phyloP scores from a whole-genome alignment of 148 eudicot genomes.

The Drosera capensis region DNA sequence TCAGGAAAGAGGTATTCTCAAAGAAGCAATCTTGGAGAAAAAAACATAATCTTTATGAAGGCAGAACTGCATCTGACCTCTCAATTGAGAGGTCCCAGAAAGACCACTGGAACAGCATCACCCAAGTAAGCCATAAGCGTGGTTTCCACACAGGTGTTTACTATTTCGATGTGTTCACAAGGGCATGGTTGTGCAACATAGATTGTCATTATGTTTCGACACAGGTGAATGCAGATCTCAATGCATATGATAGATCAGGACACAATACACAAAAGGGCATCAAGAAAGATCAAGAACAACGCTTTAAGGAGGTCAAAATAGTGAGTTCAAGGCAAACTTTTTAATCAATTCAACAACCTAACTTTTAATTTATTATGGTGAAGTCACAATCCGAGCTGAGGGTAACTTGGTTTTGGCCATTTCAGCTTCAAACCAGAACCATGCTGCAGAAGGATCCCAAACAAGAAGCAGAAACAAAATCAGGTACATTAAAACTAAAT shows the following conservation, averaged over 20 bases:
- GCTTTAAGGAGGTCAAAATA: slow-evolving; percentile 11
- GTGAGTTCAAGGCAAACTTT: slow-evolving; percentile 13
- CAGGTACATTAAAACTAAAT: slow-evolving; percentile 12
- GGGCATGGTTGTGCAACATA: too few species aligned
- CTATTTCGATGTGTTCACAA: too few species aligned
- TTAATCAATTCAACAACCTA: too few species aligned
- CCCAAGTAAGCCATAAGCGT: slow-evolving; percentile 2
- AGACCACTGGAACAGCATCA: slow-evolving; percentile 10
- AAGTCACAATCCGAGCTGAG: neutral
- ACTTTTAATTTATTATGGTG: too few species aligned
- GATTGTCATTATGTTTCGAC: neutral
- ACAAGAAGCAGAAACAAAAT: slow-evolving; percentile 5
- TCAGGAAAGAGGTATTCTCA: slow-evolving; percentile 87
- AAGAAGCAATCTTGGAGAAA: slow-evolving; percentile 63
- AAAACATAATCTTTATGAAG: slow-evolving; percentile 34
- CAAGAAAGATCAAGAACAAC: slow-evolving; percentile 10
- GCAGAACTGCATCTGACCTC: slow-evolving; percentile 9
- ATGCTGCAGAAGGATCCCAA: slow-evolving; percentile 2
- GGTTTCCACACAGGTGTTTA: too few species aligned
- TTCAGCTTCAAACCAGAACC: slow-evolving; percentile 14
- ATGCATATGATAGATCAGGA: slow-evolving; percentile 10
- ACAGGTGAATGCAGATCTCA: slow-evolving; percentile 7
- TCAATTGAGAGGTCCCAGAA: slow-evolving; percentile 19
- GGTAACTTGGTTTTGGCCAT: neutral
- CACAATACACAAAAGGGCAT: slow-evolving; percentile 4